Evolutionary conservation across 2,329 filamentous ascomycete species (phyloP), one percentile per base, ranked within the genome.

Genomic region (Scedosporium apiospermum): DNA sequence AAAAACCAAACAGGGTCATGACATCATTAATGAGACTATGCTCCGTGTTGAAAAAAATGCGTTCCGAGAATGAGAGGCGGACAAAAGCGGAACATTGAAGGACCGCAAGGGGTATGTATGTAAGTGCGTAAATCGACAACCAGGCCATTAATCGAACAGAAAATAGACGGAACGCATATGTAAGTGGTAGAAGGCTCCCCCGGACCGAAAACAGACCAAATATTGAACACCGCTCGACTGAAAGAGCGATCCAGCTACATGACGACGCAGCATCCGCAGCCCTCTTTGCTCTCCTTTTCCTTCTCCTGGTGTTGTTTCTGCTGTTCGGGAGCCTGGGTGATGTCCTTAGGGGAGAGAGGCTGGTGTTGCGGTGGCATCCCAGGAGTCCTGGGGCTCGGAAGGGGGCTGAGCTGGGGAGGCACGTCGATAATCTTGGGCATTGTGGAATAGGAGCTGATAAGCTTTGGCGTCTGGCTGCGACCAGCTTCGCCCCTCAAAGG

Each of bases 381-480:
- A 6, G 82, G 76, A 6, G 78, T 75, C 65, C 76, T 74, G 41
- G 80, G 79, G 66, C 79, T 82, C 1, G 76, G 71, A 21, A 82
- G 63, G 16, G 74, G 71, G 46, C 68, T 74, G 46, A 51, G 27
- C 53, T 67, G 64, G 4, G 68, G 66, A 6, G 67, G 66, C 63
- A 73, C 75, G 60, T 81, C 80, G 57, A 75, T 75, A 51, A 86
- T 86, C 71, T 78, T 85, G 49, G 84, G 84, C 79, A 87, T 87
- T 16, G 84, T 86, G 46, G 85, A 86, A 70, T 87, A 88, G 3
- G 82, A 83, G 10, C 74, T 71, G 26, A 76, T 71, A 16, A 81
- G 80, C 65, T 78, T 82, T 42, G 63, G 62, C 12, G 46, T 62
- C 71, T 80, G 82, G 5, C 77, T 64, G 2, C 51, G 49, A 42